These are phyloP conservation scores for Pseudonitzschia multiseries DNA, from an alignment of 108 stramenopile genomes.

Conservation along the genomic window DNA sequence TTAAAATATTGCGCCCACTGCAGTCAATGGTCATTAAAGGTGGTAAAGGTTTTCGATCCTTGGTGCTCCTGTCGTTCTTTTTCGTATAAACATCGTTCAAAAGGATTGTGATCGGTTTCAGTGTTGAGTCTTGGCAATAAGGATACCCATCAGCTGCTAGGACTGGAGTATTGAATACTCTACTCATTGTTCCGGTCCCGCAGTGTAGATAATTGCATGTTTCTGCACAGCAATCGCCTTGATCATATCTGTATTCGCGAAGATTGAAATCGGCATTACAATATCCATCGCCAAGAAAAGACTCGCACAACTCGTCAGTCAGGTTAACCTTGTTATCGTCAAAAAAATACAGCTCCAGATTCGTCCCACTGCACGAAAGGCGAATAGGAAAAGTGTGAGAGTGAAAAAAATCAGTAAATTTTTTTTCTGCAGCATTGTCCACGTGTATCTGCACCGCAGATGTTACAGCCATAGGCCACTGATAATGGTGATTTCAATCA, in stretches of 20 bases:
- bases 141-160: not conserved
- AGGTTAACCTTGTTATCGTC: not conserved
- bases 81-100: not conserved
- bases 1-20: constrained; percentile 1
- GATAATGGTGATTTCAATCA: no score
- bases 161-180: not conserved
- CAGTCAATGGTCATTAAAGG: not conserved
- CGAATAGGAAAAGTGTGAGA: not conserved
- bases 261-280: not conserved
- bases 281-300: not conserved
- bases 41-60: not conserved
- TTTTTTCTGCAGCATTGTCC: no score
- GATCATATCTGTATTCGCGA: not conserved
- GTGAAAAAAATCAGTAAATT: no score
- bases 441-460: no score
- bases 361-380: not conserved
- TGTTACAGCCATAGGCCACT: no score
- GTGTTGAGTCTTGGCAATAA: not conserved
- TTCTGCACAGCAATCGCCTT: constrained; percentile 12
- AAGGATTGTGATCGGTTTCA: constrained; percentile 6
- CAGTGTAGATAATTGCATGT: not conserved
- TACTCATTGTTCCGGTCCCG: not conserved
- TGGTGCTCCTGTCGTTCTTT: not conserved
- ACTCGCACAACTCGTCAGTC: not conserved
- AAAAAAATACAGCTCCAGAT: constrained; percentile 8